Evolutionary conservation across 1,139 yeast genomes (phyloP).

Genomic region (Debaryomyces psychrophilus): DNA sequence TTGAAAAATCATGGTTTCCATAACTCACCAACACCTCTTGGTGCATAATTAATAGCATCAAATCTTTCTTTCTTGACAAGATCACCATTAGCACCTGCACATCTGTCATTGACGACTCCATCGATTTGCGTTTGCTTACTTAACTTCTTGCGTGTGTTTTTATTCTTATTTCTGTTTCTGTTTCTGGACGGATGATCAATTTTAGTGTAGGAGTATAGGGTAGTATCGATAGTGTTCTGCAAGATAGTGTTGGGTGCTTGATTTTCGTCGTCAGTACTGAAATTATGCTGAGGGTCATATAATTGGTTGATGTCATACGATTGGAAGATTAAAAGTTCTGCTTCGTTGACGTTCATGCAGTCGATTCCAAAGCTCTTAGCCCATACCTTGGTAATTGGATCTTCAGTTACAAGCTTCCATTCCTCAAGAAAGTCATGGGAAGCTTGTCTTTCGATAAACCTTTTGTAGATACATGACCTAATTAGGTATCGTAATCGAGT

Average conservation of each 20-base stretch:
- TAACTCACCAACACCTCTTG: slow-evolving; percentile 54
- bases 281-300: slow-evolving; percentile 35
- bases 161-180: slow-evolving; percentile 9
- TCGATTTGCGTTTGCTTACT: slow-evolving; percentile 6
- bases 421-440: slow-evolving; percentile 21
- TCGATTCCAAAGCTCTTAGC: slow-evolving; percentile 55
- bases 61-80: slow-evolving; percentile 43
- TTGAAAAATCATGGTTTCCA: slow-evolving; percentile 48
- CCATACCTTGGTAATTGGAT: slow-evolving; percentile 55
- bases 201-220: slow-evolving; percentile 31
- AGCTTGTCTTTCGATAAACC: slow-evolving; percentile 33
- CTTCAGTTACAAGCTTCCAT: slow-evolving; percentile 62
- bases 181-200: slow-evolving; percentile 10
- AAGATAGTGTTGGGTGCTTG: slow-evolving; percentile 27
- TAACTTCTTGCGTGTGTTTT: slow-evolving; percentile 9
- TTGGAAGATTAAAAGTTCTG: slow-evolving; percentile 48
- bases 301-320: slow-evolving; percentile 38
- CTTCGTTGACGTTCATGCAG: slow-evolving; percentile 55
- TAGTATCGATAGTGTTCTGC: slow-evolving; percentile 44
- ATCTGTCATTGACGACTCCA: slow-evolving; percentile 19
- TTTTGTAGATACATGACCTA: slow-evolving; percentile 53
- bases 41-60: slow-evolving; percentile 53
- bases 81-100: slow-evolving; percentile 25
- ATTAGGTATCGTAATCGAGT: slow-evolving; percentile 50
- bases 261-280: slow-evolving; percentile 26